These are phyloP conservation scores for Fusarium longipes DNA, from an alignment of 2,329 filamentous ascomycete species.

Conservation along the genomic window DNA sequence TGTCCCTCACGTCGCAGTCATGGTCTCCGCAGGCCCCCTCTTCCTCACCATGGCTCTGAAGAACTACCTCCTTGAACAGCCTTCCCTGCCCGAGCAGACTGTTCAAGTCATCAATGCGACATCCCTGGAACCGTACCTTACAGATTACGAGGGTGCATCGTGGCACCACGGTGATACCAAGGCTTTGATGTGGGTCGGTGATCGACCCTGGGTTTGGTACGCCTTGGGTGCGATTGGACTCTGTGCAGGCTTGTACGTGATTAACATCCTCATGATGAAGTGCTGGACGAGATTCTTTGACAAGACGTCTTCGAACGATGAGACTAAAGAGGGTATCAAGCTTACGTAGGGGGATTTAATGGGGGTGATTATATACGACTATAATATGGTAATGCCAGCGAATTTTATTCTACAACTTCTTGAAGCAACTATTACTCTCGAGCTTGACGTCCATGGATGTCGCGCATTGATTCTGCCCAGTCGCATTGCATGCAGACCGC, in stretches of 20 bases:
- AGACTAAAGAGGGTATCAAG: slow-evolving; percentile 36
- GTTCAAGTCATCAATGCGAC: slow-evolving; percentile 47
- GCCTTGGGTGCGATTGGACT: slow-evolving; percentile 44
- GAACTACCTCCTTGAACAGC: slow-evolving; percentile 71
- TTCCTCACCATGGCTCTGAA: slow-evolving; percentile 82
- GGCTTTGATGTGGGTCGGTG: slow-evolving; percentile 61
- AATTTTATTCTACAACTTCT: not conserved
- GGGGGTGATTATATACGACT: slow-evolving; percentile 18
- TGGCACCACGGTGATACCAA: slow-evolving; percentile 62
- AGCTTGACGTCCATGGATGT: not conserved
- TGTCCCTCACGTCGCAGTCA: slow-evolving; percentile 78
- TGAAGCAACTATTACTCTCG: not conserved
- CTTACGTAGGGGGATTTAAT: slow-evolving; percentile 28
- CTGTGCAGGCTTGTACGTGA: slow-evolving; percentile 26
- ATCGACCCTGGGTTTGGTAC: slow-evolving; percentile 50
- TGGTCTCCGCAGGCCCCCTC: slow-evolving; percentile 81
- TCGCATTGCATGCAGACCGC: not conserved
- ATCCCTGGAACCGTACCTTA: slow-evolving; percentile 48
- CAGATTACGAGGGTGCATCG: slow-evolving; percentile 54
- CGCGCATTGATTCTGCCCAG: no score
- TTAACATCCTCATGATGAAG: slow-evolving; percentile 31
- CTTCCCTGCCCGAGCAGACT: slow-evolving; percentile 44
- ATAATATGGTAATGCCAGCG: slow-evolving; percentile 28
- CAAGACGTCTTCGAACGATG: slow-evolving; percentile 8
- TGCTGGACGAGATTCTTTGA: slow-evolving; percentile 28